phyloP scores from a whole-genome alignment of 768 basidiomycete species.

The Lactarius pseudohatsudake region DNA sequence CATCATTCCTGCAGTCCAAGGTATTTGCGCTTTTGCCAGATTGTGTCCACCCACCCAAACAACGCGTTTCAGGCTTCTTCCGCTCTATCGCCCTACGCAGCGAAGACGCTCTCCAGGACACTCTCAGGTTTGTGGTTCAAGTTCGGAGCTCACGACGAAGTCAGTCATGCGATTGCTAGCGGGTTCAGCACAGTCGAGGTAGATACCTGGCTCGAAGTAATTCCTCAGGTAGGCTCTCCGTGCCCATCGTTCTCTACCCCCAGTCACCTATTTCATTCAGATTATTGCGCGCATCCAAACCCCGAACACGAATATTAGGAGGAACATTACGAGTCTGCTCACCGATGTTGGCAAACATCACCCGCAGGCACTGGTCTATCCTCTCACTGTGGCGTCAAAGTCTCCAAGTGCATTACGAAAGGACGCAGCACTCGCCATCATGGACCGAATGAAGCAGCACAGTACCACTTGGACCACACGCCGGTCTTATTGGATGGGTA shows the following conservation, averaged over 20 bases:
- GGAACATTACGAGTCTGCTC: constrained; percentile 85
- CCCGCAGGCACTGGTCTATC: constrained; percentile 95
- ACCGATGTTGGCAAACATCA: constrained; percentile 94
- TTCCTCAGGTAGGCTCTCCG: constrained; percentile 74
- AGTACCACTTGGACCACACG: constrained; percentile 95
- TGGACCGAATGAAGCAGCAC: constrained; percentile 93
- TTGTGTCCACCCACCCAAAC: constrained; percentile 9
- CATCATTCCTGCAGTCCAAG: constrained; percentile 91
- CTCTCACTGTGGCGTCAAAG: constrained; percentile 94
- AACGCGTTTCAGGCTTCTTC: constrained; percentile 72
- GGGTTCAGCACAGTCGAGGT: constrained; percentile 90
- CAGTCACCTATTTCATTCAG: constrained; percentile 41
- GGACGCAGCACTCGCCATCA: constrained; percentile 81
- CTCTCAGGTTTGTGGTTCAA: constrained; percentile 98
- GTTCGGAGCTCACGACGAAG: constrained; percentile 86
- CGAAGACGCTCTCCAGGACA: constrained; percentile 92
- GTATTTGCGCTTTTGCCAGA: constrained; percentile 39
- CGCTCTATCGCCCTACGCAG: constrained; percentile 88
- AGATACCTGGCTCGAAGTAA: constrained; percentile 98
- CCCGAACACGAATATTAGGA: constrained; percentile 79
- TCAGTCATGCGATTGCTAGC: constrained; percentile 82
- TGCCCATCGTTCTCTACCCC: not conserved
- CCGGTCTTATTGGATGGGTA: constrained; percentile 95
- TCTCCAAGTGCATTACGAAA: constrained; percentile 83
- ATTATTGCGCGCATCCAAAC: constrained; percentile 99